Base-by-base conservation (phyloP, 768 basidiomycete species). In the Pluteus cervinus region DNA sequence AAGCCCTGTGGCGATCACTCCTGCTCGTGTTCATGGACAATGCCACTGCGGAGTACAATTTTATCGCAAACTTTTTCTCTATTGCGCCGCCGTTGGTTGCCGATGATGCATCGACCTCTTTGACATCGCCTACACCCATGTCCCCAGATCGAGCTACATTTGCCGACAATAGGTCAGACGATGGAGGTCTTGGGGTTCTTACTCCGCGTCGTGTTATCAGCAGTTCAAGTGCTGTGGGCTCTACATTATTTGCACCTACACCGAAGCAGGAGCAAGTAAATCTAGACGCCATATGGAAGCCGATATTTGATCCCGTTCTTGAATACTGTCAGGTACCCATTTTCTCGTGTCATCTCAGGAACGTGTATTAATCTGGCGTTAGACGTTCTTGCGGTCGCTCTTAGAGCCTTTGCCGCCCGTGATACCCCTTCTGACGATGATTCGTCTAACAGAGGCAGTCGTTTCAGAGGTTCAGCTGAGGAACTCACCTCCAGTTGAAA, bases 11-110 rank as follows among this genome's bases (percentile, higher is more conserved):
- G 45, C 80, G 94, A 17, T 94, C 93, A 0, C 63, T 90, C 17
- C 63, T 91, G 33, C 66, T 98, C 36, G 93, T 96, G 36, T 76
- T 98, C 43, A 81, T 94, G 75, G 92, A 97, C 63, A 98, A 99
- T 53, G 83, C 88, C 3, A 86, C 86, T 1, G 78, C 91, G 20
- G 94, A 98, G 61, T 94, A 92, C 59, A 69, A 80, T 1, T 98
- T 98, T 51, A 61, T 96, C 35, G 76, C 79, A 7, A 65, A 78
- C 0, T 98, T 99, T 65, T 98, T 98, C 63, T 66, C 74, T 25
- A 54, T 55, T 41, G 63, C 58, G 32, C 50, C 57, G 5, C 48
- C 55, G 1, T 39, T 61, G 2, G 57, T 62, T 14, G 52, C 60
- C 8, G 45, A 44, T 18, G 74, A 71, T 32, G 40, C 52, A 3